Base-by-base conservation (phyloP, 495 filamentous ascomycete genomes). In the Rusavskia elegans region DNA sequence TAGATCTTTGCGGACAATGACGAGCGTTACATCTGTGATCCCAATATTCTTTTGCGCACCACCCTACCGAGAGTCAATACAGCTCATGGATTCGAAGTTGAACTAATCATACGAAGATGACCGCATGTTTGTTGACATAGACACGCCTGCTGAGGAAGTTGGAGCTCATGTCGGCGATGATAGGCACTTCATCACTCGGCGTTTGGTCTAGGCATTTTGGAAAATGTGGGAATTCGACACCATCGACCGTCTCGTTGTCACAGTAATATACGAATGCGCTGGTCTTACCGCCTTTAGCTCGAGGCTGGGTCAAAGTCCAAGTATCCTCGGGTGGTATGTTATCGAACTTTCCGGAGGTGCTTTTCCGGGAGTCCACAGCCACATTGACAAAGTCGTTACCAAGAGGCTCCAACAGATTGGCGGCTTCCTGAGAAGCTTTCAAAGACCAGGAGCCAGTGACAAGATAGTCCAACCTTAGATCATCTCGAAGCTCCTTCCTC, bases 181-280 rank as follows among this genome's bases (percentile, higher is more conserved):
- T 82, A 21, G 92, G 71, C 5, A 77, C 75, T 50, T 79, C 75
- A 45, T 74, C 68, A 27, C 16, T 74, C 76, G 45, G 78, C 21
- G 65, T 64, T 2, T 71, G 55, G 52, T 77, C 78, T 21, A 87
- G 71, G 30, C 66, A 63, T 49, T 74, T 65, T 14, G 90, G 89
- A 60, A 93, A 88, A 3, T 56, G 61, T 14, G 83, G 87, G 60
- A 89, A 95, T 62, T 97, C 90, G n/a, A 96, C 87, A 46, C 92
- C 90, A 65, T 95, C 89, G 6, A 90, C 85, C 0, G 86, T 90
- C 72, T 96, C 90, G 56, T 96, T 96, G 65, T 92, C 87, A 66
- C 90, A 96, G 60, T 80, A 87, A 67, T 96, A 96, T 6, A 89
- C 81, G 62, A 89, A 74, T 1, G 88, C 84, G n/a, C 83, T 66